A percentile compares a stretch with the other conserved stretches of the same genome.
phyloP scores from a whole-genome alignment of 805 yeast genomes.

The Saccharomycopsis sp. region DNA sequence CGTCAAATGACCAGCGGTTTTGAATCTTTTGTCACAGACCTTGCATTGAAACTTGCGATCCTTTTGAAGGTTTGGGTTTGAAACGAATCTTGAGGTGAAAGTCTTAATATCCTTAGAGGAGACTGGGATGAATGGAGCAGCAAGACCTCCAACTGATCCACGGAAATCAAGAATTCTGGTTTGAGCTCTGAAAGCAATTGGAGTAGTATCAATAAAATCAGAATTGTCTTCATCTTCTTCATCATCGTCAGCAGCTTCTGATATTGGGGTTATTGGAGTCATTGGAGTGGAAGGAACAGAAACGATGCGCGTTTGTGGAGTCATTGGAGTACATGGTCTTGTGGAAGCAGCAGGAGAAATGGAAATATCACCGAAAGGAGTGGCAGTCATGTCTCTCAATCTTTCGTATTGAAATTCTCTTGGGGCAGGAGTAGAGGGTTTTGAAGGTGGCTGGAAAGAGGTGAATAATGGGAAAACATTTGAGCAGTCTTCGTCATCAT shows the following conservation, averaged over 20 bases:
- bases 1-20: conserved; percentile 69
- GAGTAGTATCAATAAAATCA: conserved; percentile 27
- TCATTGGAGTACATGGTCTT: conserved; percentile 3
- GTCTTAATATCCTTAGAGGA: neutral
- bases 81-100: conserved; percentile 19
- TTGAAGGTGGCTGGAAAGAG: conserved; percentile 4
- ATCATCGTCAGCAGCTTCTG: conserved; percentile 3
- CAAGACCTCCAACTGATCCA: conserved; percentile 1
- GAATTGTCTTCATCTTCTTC: neutral
- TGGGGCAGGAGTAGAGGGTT: conserved; percentile 6
- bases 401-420: neutral
- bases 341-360: neutral
- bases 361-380: neutral
- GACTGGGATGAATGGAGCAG: neutral
- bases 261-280: conserved; percentile 7
- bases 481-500: conserved; percentile 6
- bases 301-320: conserved; percentile 1
- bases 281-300: conserved; percentile 13
- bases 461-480: conserved; percentile 17
- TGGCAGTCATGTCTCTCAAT: conserved; percentile 2
- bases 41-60: conserved; percentile 20
- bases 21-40: conserved; percentile 46
- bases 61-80: conserved; percentile 17
- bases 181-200: conserved; percentile 83
- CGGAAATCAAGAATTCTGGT: conserved; percentile 37